A percentile compares a stretch with the other conserved stretches of the same genome.
Evolutionary conservation across 2,329 filamentous ascomycete species (phyloP).

Genomic region (Cladobotryum mycophilum): DNA sequence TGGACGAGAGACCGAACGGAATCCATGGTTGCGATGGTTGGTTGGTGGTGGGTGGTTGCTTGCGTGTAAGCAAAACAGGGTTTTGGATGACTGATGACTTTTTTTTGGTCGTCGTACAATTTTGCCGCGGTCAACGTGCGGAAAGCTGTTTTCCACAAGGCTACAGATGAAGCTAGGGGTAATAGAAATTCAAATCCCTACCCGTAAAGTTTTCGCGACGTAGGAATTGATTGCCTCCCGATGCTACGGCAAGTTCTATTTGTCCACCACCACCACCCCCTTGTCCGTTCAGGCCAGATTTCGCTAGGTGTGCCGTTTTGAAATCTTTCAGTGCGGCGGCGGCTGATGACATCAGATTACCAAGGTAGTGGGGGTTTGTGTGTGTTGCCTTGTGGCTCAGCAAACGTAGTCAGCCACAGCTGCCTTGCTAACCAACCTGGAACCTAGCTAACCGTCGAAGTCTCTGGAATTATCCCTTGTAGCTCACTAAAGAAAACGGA

Average conservation of each 20-base stretch:
- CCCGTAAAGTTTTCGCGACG: background rate
- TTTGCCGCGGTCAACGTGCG: no score
- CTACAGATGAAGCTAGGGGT: no score
- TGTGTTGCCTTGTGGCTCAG: background rate
- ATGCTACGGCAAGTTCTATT: no score
- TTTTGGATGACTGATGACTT: background rate
- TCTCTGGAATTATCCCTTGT: no score
- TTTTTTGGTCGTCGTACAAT: no score
- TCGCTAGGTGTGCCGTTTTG: constrained; percentile 6
- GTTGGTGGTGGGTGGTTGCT: background rate
- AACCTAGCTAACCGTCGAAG: background rate
- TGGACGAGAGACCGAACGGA: constrained; percentile 53
- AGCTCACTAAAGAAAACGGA: no score
- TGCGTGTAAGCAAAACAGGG: background rate
- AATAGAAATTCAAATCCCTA: no score
- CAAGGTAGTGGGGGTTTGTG: background rate
- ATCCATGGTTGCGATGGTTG: constrained; percentile 49
- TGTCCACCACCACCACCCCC: background rate
- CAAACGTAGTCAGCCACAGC: background rate
- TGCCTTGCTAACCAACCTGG: no score
- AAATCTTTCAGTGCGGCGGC: no score
- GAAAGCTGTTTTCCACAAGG: no score
- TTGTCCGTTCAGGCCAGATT: constrained; percentile 13
- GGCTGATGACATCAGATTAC: constrained; percentile 9
- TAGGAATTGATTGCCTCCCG: background rate